Conservation (phyloP, 345 rosid species). For the Murraya paniculata region DNA sequence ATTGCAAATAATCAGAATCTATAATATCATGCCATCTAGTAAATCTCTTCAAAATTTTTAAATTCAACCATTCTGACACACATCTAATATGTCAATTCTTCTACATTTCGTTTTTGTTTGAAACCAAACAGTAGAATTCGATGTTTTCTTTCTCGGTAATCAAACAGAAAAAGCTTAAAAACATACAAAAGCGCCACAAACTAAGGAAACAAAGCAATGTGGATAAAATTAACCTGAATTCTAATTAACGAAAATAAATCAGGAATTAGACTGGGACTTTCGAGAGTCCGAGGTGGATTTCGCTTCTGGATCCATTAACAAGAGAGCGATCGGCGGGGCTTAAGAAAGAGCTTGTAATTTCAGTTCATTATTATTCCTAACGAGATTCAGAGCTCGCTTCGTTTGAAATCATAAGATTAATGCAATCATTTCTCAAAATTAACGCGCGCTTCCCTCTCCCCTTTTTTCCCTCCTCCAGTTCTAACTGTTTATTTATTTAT, state of each 20-base stretch:
- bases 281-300: background rate
- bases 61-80: background rate
- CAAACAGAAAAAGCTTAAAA: background rate
- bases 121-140: background rate
- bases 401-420: background rate
- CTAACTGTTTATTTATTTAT: background rate
- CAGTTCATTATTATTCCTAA: background rate
- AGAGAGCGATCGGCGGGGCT: background rate
- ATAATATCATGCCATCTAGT: background rate
- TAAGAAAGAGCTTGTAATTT: background rate
- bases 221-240: slow-evolving; percentile 7
- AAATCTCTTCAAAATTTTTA: no score
- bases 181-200: background rate
- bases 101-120: background rate
- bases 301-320: background rate
- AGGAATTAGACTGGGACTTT: background rate
- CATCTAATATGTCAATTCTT: background rate
- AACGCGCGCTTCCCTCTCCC: background rate
- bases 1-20: background rate
- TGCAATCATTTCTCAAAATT: background rate
- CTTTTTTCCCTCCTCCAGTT: slow-evolving; percentile 8
- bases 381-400: background rate
- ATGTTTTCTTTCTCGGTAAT: background rate
- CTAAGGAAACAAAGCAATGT: background rate
- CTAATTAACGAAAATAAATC: background rate